phyloP scores from a whole-genome alignment of 1,284 basidiomycete genomes.

The Exobasidium rhododendri region DNA sequence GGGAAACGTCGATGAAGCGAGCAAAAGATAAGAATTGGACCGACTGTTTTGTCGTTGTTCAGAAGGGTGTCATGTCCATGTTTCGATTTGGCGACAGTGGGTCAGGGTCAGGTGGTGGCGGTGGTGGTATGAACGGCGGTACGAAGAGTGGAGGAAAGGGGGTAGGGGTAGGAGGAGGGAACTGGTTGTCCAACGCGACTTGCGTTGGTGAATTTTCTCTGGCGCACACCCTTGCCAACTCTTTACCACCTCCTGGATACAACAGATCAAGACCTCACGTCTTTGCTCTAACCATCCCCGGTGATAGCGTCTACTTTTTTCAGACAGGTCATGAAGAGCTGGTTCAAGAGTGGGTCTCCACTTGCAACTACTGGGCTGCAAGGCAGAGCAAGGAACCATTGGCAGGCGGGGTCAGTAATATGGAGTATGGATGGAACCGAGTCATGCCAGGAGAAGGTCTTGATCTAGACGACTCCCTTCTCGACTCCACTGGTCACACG shows the following conservation, averaged over 20 bases:
- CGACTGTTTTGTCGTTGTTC: slow-evolving; percentile 91
- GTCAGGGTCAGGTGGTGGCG: slow-evolving; percentile 39
- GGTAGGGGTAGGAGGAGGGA: slow-evolving; percentile 77
- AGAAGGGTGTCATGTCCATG: slow-evolving; percentile 88
- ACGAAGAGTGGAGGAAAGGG: slow-evolving; percentile 52
- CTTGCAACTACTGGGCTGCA: slow-evolving; percentile 98
- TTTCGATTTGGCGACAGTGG: slow-evolving; percentile 60
- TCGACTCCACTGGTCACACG: neutral
- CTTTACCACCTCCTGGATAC: slow-evolving; percentile 86
- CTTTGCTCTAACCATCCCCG: slow-evolving; percentile 86
- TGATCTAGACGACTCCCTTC: neutral
- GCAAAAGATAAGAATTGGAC: slow-evolving; percentile 79
- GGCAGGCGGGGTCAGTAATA: slow-evolving; percentile 90
- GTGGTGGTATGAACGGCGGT: neutral
- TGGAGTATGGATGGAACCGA: slow-evolving; percentile 97
- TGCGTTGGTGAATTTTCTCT: slow-evolving; percentile 75
- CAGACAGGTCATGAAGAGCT: slow-evolving; percentile 96
- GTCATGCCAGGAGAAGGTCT: neutral
- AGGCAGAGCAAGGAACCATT: slow-evolving; percentile 87
- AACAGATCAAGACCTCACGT: slow-evolving; percentile 83
- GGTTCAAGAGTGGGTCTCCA: slow-evolving; percentile 94
- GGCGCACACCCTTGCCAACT: slow-evolving; percentile 81
- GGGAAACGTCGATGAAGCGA: slow-evolving; percentile 76
- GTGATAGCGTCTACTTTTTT: slow-evolving; percentile 88
- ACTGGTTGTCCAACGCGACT: slow-evolving; percentile 88